Evolutionary conservation across 441 rosid genomes (phyloP).

Genomic region (Pelargonium fulgidum): DNA sequence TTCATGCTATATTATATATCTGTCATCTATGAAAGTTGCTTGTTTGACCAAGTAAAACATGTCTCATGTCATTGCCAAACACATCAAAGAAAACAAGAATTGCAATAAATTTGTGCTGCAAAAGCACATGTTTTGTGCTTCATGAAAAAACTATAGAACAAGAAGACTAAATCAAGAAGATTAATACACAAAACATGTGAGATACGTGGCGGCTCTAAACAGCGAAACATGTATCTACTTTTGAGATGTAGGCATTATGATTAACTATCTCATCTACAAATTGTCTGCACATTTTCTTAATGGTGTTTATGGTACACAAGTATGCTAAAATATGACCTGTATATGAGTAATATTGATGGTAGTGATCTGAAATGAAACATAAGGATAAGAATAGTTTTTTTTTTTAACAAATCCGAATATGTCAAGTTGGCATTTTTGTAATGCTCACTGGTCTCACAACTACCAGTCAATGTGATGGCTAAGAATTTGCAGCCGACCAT

Average conservation of each 20-base stretch:
- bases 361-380: not conserved
- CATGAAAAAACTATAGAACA: not conserved
- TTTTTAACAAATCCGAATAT: not conserved
- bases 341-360: not conserved
- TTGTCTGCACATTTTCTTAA: not conserved
- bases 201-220: not conserved
- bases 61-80: not conserved
- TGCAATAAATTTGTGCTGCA: not conserved
- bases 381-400: not conserved
- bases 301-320: not conserved
- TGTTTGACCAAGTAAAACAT: not conserved
- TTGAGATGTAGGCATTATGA: not conserved
- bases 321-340: not conserved
- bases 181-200: not conserved
- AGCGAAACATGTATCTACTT: not conserved
- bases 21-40: not conserved
- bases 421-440: not conserved
- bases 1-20: not conserved
- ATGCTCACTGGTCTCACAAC: not conserved
- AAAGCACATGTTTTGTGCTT: not conserved
- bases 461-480: slow-evolving; percentile 1
- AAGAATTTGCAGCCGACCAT: not conserved
- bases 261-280: not conserved
- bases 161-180: not conserved
- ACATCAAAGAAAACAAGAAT: not conserved